phyloP scores from a whole-genome alignment of 1,284 basidiomycete species.

The Pseudozyma hubeiensis region DNA sequence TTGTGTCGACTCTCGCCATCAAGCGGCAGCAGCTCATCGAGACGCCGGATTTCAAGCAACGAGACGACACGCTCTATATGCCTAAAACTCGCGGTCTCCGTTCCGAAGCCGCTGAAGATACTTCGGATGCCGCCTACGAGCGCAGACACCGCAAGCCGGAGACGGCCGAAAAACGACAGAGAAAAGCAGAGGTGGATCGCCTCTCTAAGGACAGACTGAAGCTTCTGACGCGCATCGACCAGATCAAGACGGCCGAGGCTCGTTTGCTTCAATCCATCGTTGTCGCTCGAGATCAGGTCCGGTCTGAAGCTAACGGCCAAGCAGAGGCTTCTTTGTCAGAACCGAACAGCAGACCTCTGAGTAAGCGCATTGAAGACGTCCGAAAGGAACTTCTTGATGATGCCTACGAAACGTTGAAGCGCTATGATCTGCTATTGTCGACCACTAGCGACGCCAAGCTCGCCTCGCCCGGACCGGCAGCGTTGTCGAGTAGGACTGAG shows the following conservation, averaged over 20 bases:
- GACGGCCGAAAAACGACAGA: slow-evolving; percentile 83
- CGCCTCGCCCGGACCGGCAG: slow-evolving; percentile 17
- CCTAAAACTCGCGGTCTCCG: slow-evolving; percentile 56
- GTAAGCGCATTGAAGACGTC: slow-evolving; percentile 45
- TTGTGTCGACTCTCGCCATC: slow-evolving; percentile 39
- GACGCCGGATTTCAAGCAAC: slow-evolving; percentile 56
- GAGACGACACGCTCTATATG: slow-evolving; percentile 56
- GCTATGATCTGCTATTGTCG: slow-evolving; percentile 54
- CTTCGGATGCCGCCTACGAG: slow-evolving; percentile 85
- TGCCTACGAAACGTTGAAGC: slow-evolving; percentile 45
- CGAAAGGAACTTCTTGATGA: slow-evolving; percentile 54
- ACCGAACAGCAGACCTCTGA: slow-evolving; percentile 9
- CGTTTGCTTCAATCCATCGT: slow-evolving; percentile 53
- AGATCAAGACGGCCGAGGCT: slow-evolving; percentile 79
- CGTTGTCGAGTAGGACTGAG: slow-evolving; percentile 12
- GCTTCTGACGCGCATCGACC: slow-evolving; percentile 86
- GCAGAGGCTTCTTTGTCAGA: slow-evolving; percentile 4
- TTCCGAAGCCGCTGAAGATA: slow-evolving; percentile 73
- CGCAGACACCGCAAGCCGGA: slow-evolving; percentile 87
- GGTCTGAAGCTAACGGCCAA: slow-evolving; percentile 11
- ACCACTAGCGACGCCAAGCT: slow-evolving; percentile 18
- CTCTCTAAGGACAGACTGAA: slow-evolving; percentile 90
- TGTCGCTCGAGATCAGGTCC: slow-evolving; percentile 46
- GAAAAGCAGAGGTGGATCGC: slow-evolving; percentile 87
- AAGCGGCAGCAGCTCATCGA: slow-evolving; percentile 54